Base-by-base conservation (phyloP, 106 monocot species). In the Vanilla planifolia region DNA sequence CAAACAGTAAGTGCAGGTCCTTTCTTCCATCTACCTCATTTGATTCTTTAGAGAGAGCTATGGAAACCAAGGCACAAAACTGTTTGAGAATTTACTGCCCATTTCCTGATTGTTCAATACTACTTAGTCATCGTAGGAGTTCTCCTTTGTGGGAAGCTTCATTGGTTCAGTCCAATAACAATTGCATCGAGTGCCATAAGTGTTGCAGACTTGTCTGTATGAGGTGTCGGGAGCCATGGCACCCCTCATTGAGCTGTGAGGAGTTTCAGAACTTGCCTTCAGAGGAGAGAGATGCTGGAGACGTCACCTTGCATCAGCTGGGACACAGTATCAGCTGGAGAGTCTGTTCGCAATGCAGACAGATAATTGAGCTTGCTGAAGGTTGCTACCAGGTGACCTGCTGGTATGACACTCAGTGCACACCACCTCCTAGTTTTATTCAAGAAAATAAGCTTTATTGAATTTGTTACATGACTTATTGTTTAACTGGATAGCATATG, bases 381-480 rank as follows among this genome's bases (percentile, higher is more conserved):
- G 90, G 86, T 5, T 84, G 86, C 70, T 68, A 74, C 71, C 89
- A 68, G 70, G 78, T 83, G 67, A 73, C 78, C 42, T 95, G 94
- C 80, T 78, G 95, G 95, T 96, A 87, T 74, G n/a, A n/a, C n/a
- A n/a, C n/a, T n/a, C n/a, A n/a, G n/a, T n/a, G n/a, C n/a, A n/a
- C n/a, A n/a, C n/a, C n/a, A n/a, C n/a, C n/a, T n/a, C n/a, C n/a
- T n/a, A n/a, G n/a, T n/a, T n/a, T n/a, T n/a, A n/a, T n/a, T n/a
- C n/a, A n/a, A n/a, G n/a, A n/a, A n/a, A n/a, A n/a, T n/a, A n/a
- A n/a, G n/a, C n/a, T n/a, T n/a, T n/a, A n/a, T n/a, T n/a, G n/a
- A n/a, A n/a, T n/a, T n/a, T n/a, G n/a, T n/a, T n/a, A n/a, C n/a
- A n/a, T n/a, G n/a, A n/a, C n/a, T n/a, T n/a, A n/a, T n/a, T n/a